phyloP scores from a whole-genome alignment of 192 early-diverging fungal genomes.

The Coemansia reversa region DNA sequence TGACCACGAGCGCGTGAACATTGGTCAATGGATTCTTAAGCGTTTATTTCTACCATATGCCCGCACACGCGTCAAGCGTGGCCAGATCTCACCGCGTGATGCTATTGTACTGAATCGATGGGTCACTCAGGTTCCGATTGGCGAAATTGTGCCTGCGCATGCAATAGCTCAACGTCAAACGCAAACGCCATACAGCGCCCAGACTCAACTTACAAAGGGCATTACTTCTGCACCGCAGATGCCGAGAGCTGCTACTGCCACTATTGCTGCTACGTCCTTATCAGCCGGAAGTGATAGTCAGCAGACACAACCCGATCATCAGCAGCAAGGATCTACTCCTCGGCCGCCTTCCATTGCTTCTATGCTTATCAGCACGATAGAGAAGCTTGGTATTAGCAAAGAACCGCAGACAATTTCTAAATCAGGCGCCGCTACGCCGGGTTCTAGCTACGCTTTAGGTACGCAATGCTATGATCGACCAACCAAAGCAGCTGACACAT shows the following conservation, averaged over 20 bases:
- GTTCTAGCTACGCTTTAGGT: too few relatives aligned
- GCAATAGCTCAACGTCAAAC: slow-evolving; percentile 5
- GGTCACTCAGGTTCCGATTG: slow-evolving; percentile 54
- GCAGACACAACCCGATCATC: background rate
- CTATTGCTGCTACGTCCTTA: background rate
- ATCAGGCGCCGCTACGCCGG: background rate
- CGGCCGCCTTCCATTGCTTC: slow-evolving; percentile 6
- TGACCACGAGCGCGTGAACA: slow-evolving; percentile 44
- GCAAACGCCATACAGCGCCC: background rate
- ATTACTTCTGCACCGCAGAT: background rate
- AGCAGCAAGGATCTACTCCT: background rate
- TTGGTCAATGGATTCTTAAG: slow-evolving; percentile 57
- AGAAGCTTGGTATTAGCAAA: background rate
- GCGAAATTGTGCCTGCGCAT: slow-evolving; percentile 29
- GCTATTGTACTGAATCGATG: slow-evolving; percentile 55
- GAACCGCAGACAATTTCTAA: background rate
- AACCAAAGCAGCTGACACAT: background rate
- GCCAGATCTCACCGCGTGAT: slow-evolving; percentile 62
- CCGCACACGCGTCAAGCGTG: slow-evolving; percentile 79
- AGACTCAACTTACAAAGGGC: background rate
- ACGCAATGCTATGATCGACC: background rate
- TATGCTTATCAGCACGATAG: background rate
- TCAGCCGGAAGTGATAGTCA: background rate
- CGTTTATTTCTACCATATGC: slow-evolving; percentile 45
- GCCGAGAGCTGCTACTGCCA: slow-evolving; percentile 4